A percentile compares a stretch with the other conserved stretches of the same genome.
Conservation (phyloP, 1,284 basidiomycete species). For the Austropuccinia psidii region DNA sequence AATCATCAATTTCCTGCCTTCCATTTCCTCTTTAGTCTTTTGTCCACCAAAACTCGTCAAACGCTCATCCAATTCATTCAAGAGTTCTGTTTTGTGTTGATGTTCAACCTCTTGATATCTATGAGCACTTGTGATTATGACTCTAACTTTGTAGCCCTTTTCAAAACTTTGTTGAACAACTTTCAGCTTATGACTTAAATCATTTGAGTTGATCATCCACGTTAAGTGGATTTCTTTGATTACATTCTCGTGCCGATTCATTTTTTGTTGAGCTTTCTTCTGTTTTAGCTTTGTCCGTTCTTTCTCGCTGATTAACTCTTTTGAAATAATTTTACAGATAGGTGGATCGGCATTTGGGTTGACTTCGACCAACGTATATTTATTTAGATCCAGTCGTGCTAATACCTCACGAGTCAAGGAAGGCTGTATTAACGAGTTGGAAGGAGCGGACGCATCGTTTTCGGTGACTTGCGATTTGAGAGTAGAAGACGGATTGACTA, state of each 20-base stretch:
- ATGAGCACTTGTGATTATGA: not conserved
- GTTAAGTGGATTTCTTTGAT: slow-evolving; percentile 67
- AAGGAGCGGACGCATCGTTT: not conserved
- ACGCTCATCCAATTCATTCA: not conserved
- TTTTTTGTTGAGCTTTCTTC: slow-evolving; percentile 8
- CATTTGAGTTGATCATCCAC: slow-evolving; percentile 59
- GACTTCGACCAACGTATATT: slow-evolving; percentile 22
- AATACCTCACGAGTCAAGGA: slow-evolving; percentile 23
- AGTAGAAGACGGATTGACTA: slow-evolving; percentile 18
- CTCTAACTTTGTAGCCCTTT: slow-evolving; percentile 5
- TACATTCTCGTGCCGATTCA: not conserved
- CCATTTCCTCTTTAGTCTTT: slow-evolving; percentile 21
- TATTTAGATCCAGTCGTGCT: slow-evolving; percentile 21
- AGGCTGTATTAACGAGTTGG: slow-evolving; percentile 1
- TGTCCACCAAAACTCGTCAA: slow-evolving; percentile 4
- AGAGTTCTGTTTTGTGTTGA: not conserved
- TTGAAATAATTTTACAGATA: slow-evolving; percentile 27
- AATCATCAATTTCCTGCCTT: slow-evolving; percentile 23
- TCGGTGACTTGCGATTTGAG: not conserved
- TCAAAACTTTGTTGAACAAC: slow-evolving; percentile 53
- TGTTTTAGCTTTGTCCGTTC: slow-evolving; percentile 12
- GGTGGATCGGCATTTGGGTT: slow-evolving; percentile 10
- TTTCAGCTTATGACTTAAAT: slow-evolving; percentile 61
- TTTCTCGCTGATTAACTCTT: not conserved
- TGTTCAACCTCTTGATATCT: not conserved